A percentile compares a stretch with the other conserved stretches of the same genome.
Evolutionary conservation across 2,329 filamentous ascomycete genomes (phyloP).

Genomic region (Onygenales sp.): DNA sequence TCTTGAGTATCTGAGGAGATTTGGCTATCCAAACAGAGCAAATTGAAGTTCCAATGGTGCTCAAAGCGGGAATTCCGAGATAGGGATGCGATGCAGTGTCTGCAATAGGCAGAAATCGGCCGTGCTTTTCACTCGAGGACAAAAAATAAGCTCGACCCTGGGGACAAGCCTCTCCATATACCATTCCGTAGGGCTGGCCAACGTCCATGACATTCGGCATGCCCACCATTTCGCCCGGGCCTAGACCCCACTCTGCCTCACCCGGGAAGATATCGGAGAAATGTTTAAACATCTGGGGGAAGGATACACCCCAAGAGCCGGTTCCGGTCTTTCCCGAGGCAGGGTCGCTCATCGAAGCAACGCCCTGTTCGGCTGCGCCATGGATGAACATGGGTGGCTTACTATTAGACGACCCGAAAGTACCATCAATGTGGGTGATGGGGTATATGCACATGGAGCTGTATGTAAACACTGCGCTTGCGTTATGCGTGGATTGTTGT

Average conservation of each 20-base stretch:
- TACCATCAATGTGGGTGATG: conserved; percentile 69
- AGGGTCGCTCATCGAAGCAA: conserved; percentile 75
- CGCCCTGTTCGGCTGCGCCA: conserved; percentile 67
- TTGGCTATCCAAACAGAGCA: conserved; percentile 88
- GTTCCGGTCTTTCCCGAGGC: conserved; percentile 53
- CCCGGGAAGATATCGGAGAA: conserved; percentile 68
- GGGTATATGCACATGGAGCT: conserved; percentile 72
- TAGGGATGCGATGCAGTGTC: conserved; percentile 52
- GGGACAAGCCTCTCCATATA: conserved; percentile 78
- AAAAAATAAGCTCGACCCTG: conserved; percentile 75
- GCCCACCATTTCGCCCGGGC: conserved; percentile 64
- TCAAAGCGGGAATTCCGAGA: conserved; percentile 67
- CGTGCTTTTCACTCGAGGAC: conserved; percentile 61
- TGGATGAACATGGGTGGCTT: conserved; percentile 73
- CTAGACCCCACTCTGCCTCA: conserved; percentile 66
- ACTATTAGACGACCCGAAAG: conserved; percentile 61
- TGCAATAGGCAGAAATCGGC: conserved; percentile 60
- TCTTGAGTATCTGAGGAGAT: conserved; percentile 57
- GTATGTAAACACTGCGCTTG: conserved; percentile 70
- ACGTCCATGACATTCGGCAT: conserved; percentile 83
- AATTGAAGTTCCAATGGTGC: conserved; percentile 59
- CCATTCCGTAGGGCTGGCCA: conserved; percentile 72
- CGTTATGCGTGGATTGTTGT: conserved; percentile 51
- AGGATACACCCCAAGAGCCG: conserved; percentile 72
- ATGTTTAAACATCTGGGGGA: conserved; percentile 65